A percentile compares a stretch with the other conserved stretches of the same genome.
Conservation (phyloP, 106 monocot genomes). For the Acorus calamus region DNA sequence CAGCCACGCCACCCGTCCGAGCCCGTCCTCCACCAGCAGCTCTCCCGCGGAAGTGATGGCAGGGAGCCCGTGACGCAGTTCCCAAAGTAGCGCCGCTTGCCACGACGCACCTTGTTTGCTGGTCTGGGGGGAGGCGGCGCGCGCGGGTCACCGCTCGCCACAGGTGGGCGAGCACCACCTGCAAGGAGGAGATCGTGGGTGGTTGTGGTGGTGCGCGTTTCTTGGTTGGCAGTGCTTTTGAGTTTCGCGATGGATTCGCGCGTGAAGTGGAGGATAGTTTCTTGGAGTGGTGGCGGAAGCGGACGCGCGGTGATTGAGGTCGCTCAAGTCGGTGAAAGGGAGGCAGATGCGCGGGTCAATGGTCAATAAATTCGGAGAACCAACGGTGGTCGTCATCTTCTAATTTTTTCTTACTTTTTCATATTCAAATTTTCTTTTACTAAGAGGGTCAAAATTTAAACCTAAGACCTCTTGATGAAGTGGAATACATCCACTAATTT, state of each 20-base stretch:
- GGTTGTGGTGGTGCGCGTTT: not conserved
- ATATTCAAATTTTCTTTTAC: too few species aligned
- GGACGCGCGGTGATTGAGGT: not conserved
- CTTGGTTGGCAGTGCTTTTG: conserved; percentile 34
- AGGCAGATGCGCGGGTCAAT: conserved; percentile 14
- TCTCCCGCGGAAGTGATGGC: not conserved
- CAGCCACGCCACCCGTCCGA: conserved; percentile 4
- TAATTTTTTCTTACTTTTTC: too few species aligned
- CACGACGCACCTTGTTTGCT: conserved; percentile 11
- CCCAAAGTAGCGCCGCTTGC: conserved; percentile 2
- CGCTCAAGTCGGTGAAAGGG: not conserved
- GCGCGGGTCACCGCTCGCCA: conserved; percentile 34
- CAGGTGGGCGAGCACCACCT: conserved; percentile 22
- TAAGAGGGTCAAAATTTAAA: too few species aligned
- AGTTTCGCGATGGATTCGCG: conserved; percentile 12
- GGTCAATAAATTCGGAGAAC: conserved; percentile 25
- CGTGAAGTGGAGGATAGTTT: conserved; percentile 30
- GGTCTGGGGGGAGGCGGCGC: conserved; percentile 4
- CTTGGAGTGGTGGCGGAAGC: not conserved
- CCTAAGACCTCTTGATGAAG: too few species aligned
- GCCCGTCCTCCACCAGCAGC: not conserved
- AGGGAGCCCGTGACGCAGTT: not conserved
- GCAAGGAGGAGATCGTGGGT: conserved; percentile 29
- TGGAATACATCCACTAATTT: too few species aligned
- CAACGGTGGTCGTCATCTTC: conserved; percentile 11